A percentile compares a stretch with the other conserved stretches of the same genome.
Evolutionary conservation across 208 protist genomes (phyloP).

Genomic region (Acanthamoeba healyi): DNA sequence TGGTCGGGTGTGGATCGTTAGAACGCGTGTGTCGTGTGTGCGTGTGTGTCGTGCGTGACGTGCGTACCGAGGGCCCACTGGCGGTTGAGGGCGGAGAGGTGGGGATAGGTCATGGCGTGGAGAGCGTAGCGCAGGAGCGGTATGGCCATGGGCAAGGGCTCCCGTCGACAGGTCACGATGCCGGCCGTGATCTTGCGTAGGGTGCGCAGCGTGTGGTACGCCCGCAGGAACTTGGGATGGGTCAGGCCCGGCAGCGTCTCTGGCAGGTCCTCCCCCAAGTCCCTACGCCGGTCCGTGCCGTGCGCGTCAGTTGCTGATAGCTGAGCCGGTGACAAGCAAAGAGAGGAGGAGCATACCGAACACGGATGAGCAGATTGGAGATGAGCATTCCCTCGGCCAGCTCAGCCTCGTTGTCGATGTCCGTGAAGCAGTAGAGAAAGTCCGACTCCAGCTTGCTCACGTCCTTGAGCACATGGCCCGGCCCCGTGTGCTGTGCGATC

Average conservation of each 20-base stretch:
- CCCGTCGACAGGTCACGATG: background rate
- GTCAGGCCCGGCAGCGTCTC: constrained; percentile 17
- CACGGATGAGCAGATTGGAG: constrained; percentile 12
- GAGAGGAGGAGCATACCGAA: background rate
- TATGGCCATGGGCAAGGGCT: background rate
- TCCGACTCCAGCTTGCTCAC: constrained; percentile 42
- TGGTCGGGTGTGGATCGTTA: too few relatives aligned
- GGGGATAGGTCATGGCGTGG: constrained; percentile 14
- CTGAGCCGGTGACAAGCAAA: too few relatives aligned
- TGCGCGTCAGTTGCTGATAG: too few relatives aligned
- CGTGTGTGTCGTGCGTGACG: background rate
- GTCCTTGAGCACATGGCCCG: constrained; percentile 35
- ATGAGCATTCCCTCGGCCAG: constrained; percentile 60
- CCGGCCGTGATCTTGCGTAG: constrained; percentile 20
- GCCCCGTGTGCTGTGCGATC: constrained; percentile 6
- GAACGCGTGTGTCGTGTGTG: constrained; percentile 29
- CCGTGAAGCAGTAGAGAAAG: constrained; percentile 41
- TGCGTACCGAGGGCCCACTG: constrained; percentile 25
- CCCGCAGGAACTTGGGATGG: constrained; percentile 18
- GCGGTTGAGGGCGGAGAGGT: constrained; percentile 39
- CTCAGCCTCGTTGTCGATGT: constrained; percentile 1
- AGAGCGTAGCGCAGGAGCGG: constrained; percentile 53
- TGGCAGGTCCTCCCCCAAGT: constrained; percentile 24
- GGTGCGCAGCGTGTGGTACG: constrained; percentile 36
- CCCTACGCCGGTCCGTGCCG: too few relatives aligned